Conservation (phyloP, 306 rosid genomes). For the Cucurbita argyrosperma region DNA sequence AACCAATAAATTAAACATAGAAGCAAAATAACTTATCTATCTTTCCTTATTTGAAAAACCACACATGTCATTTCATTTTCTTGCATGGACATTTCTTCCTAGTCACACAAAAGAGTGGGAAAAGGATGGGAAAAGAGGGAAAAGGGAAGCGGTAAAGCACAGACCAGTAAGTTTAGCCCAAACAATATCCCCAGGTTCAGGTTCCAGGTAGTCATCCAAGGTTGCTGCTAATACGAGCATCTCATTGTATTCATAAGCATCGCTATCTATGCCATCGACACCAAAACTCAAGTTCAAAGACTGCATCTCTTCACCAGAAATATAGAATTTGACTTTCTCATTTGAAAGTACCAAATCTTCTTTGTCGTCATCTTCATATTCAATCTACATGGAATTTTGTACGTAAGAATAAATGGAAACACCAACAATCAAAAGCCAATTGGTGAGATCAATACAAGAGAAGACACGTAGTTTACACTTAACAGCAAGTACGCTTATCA, state of each 20-base stretch:
- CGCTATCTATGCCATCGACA: constrained; percentile 33
- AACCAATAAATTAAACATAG: not conserved
- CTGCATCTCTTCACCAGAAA: constrained; percentile 74
- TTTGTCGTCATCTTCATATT: constrained; percentile 67
- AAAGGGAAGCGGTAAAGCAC: constrained; percentile 16
- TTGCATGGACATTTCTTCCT: not conserved
- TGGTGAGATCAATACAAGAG: not conserved
- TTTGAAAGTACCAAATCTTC: constrained; percentile 59
- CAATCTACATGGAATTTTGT: constrained; percentile 39
- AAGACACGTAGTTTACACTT: not conserved
- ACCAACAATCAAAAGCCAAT: not conserved
- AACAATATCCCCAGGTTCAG: constrained; percentile 78
- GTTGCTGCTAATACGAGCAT: constrained; percentile 91
- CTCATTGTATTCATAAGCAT: constrained; percentile 70
- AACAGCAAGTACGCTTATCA: not conserved
- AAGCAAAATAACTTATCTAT: not conserved
- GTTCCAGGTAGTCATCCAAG: constrained; percentile 72
- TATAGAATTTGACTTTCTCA: constrained; percentile 60
- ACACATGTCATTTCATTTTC: not conserved
- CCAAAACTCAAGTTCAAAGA: constrained; percentile 47
- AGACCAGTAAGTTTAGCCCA: constrained; percentile 99
- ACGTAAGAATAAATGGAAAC: not conserved
- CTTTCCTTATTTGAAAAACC: not conserved
- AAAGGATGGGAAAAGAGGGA: not conserved
- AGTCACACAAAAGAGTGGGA: not conserved